phyloP scores from a whole-genome alignment of 176 grass and related monocot genomes.

The Bothriochloa decipiens region DNA sequence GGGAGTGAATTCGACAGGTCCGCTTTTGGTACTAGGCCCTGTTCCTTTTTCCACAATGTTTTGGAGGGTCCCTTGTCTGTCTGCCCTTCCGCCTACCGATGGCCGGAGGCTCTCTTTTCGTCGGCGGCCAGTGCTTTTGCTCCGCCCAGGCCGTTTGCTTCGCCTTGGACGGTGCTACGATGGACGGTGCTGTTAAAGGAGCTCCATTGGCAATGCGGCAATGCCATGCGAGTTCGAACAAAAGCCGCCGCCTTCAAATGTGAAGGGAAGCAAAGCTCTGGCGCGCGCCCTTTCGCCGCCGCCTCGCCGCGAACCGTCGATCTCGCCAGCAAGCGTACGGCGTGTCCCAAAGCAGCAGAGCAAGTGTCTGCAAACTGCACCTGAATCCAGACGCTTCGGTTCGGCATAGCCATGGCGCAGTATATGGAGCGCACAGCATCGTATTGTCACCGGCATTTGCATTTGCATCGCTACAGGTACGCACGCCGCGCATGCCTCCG shows the following conservation, averaged over 20 bases:
- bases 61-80: too few relatives aligned
- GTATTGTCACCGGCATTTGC: background rate
- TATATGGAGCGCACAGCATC: background rate
- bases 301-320: background rate
- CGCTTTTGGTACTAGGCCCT: background rate
- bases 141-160: background rate
- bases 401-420: background rate
- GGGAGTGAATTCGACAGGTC: slow-evolving; percentile 17
- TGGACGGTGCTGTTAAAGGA: background rate
- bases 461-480: background rate
- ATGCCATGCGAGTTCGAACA: background rate
- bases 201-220: background rate
- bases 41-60: background rate
- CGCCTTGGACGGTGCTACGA: background rate
- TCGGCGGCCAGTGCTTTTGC: background rate
- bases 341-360: background rate
- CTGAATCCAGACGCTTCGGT: too few relatives aligned
- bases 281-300: background rate
- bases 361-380: too few relatives aligned
- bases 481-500: background rate
- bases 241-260: slow-evolving; percentile 25
- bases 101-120: background rate
- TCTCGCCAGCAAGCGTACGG: background rate
- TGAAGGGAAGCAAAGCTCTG: background rate
- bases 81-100: too few relatives aligned